A percentile compares a stretch with the other conserved stretches of the same genome.
Conservation (phyloP, 352 stramenopile genomes). For the Phytopythium mirpurense region DNA sequence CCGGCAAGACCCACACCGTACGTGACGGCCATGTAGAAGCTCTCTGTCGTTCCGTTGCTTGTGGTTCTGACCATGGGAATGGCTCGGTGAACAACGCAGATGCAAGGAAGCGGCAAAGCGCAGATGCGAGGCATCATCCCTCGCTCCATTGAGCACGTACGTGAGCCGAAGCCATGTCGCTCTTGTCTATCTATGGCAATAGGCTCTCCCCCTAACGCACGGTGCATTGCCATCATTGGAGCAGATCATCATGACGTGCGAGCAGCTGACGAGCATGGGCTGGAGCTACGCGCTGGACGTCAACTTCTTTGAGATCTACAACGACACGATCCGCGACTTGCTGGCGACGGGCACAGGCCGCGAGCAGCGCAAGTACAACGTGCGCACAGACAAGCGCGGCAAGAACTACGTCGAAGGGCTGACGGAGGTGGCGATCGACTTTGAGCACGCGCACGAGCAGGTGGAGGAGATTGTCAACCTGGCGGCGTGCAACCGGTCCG, state of each 20-base stretch:
- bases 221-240: neutral
- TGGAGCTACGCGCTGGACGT: conserved; percentile 97
- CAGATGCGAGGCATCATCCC: conserved; percentile 98
- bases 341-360: conserved; percentile 60
- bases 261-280: conserved; percentile 66
- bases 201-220: no score
- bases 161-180: neutral
- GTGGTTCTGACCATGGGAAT: no score
- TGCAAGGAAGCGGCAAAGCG: conserved; percentile 96
- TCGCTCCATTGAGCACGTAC: conserved; percentile 89
- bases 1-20: conserved; percentile 96
- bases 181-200: no score
- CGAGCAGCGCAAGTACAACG: conserved; percentile 66
- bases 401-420: conserved; percentile 89
- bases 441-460: conserved; percentile 78
- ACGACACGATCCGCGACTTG: conserved; percentile 98
- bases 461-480: conserved; percentile 85
- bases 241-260: conserved; percentile 75
- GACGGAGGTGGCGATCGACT: conserved; percentile 72
- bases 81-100: conserved; percentile 40
- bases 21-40: no score
- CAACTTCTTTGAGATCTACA: conserved; percentile 99
- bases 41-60: no score
- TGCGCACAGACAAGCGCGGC: conserved; percentile 75
- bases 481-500: conserved; percentile 92